phyloP scores from a whole-genome alignment of 441 rosid genomes.

The Erodium texanum region DNA sequence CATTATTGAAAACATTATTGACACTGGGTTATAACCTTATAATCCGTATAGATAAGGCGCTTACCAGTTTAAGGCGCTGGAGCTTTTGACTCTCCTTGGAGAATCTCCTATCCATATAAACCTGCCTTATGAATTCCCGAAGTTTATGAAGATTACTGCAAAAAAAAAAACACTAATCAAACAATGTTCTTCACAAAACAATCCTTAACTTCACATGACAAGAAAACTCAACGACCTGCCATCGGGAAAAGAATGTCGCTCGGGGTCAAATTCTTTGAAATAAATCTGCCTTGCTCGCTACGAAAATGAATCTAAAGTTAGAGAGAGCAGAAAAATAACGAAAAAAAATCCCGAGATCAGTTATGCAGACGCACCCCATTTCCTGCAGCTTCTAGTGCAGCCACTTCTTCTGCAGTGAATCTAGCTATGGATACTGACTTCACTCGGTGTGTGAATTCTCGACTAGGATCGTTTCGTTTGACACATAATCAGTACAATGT shows the following conservation, averaged over 20 bases:
- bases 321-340: not conserved
- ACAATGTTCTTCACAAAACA: constrained; percentile 7
- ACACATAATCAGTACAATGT: not conserved
- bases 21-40: too few relatives aligned
- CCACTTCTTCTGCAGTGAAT: constrained; percentile 74
- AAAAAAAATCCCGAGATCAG: not conserved
- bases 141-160: constrained; percentile 71
- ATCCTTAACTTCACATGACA: constrained; percentile 5
- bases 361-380: constrained; percentile 50
- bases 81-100: constrained; percentile 38
- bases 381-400: constrained; percentile 70
- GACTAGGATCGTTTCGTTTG: constrained; percentile 33
- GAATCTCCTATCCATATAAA: constrained; percentile 67
- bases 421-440: constrained; percentile 89
- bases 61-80: constrained; percentile 47
- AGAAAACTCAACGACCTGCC: constrained; percentile 44
- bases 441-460: constrained; percentile 86
- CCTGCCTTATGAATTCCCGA: constrained; percentile 72
- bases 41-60: not conserved
- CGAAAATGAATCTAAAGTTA: constrained; percentile 13
- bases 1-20: too few relatives aligned
- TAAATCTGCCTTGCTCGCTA: constrained; percentile 72
- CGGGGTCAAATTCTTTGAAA: constrained; percentile 61
- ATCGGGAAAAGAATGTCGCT: constrained; percentile 64
- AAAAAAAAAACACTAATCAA: constrained; percentile 19